Base-by-base conservation (phyloP, 306 rosid species). In the Mimosa bimucronata region DNA sequence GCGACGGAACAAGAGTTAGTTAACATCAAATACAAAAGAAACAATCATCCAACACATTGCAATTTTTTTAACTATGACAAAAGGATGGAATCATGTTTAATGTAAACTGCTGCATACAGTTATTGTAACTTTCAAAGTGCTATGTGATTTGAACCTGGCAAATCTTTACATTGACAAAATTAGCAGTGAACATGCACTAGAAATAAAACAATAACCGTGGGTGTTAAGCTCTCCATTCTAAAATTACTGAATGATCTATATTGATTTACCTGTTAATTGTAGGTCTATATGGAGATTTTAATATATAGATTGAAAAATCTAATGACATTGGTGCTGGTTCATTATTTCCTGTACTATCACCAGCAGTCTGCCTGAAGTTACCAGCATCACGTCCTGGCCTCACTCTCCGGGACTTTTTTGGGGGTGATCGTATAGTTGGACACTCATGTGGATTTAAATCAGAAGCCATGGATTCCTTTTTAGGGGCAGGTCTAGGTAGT, bases 401-500 rank as follows among this genome's bases (percentile, higher is more conserved):
- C 84, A 95, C 97, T 87, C 98, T 90, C 88, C 96, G 85, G 10
- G 92, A 90, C 87, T 95, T 95, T 71, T 98, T 90, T 28, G 98
- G 93, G 83, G 99, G 97, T 55, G 98, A 95, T 76, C 91, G 84
- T 41, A 91, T 97, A 52, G 87, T 93, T 5, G 99, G 99, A 86
- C 90, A 98, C n/a, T 90, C 98, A 11, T 83, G 72, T 77, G 90
- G 80, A 81, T 85, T 81, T 34, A 75, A 85, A 84, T 94, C 97
- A 28, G 89, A 88, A 84, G 71, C 98, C 98, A 94, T 95, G 71
- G 76, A 28, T 81, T 95, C 99, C 66, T 53, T 83, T 90, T 93
- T 93, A 52, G 97, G 95, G 69, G 96, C 89, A 71, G 99, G 99
- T 88, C 98, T 89, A 31, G 96, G 98, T 64, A 95, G 98, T 86